phyloP scores from a whole-genome alignment of 805 yeast genomes.

The Saccharomycopsis microspora region DNA sequence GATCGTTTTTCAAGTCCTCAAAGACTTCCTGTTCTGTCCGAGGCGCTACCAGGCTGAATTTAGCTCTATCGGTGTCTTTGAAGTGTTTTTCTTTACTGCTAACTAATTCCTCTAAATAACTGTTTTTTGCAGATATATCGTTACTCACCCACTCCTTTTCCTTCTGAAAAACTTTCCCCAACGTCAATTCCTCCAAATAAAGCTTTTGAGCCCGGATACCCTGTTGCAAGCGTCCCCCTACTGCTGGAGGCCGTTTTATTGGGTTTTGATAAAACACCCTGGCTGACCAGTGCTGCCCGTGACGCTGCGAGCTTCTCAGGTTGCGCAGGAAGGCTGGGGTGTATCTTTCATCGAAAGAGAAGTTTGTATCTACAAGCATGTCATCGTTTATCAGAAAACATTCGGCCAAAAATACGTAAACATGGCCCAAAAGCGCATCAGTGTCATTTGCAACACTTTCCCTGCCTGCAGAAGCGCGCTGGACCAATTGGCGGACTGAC shows the following conservation, averaged over 20 bases:
- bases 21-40: too few relatives aligned
- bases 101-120: background rate
- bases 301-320: too few relatives aligned
- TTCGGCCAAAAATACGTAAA: constrained; percentile 2
- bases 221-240: too few relatives aligned
- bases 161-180: background rate
- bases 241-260: too few relatives aligned
- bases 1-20: too few relatives aligned
- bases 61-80: too few relatives aligned
- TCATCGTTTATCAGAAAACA: constrained; percentile 6
- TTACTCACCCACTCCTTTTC: background rate
- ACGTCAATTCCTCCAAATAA: too few relatives aligned
- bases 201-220: too few relatives aligned
- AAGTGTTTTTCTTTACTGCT: background rate
- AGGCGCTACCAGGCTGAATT: too few relatives aligned
- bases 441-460: background rate
- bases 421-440: background rate
- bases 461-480: background rate
- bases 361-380: background rate
- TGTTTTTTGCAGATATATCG: background rate
- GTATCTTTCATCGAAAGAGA: constrained; percentile 3
- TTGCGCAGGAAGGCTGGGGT: too few relatives aligned
- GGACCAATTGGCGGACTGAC: background rate
- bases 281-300: too few relatives aligned
- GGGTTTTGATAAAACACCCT: too few relatives aligned